Conservation (phyloP, 345 rosid genomes). For the Aquilaria malaccensis region DNA sequence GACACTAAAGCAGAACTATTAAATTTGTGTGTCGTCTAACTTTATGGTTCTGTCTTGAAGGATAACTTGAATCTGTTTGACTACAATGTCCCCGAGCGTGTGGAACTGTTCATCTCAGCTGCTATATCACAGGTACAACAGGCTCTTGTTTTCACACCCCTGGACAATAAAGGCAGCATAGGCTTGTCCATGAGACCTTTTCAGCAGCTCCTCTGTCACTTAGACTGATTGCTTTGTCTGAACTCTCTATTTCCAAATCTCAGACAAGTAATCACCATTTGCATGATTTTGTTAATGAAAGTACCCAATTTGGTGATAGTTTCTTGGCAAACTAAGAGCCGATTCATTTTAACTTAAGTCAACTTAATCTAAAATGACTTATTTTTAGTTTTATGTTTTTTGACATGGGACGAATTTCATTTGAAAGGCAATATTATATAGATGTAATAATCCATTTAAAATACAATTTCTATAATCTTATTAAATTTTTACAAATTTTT, state of each 20-base stretch:
- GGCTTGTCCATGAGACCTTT: neutral
- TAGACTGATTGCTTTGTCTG: neutral
- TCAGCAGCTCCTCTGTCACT: conserved; percentile 4
- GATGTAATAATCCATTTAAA: no score
- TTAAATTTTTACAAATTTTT: no score
- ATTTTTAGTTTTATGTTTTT: no score
- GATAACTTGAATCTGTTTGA: conserved; percentile 40
- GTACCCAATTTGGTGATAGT: neutral
- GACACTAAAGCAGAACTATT: neutral
- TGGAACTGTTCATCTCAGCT: conserved; percentile 43
- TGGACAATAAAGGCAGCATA: neutral
- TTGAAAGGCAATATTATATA: no score
- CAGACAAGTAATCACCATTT: neutral
- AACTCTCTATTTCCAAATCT: neutral
- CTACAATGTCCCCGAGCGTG: conserved; percentile 45
- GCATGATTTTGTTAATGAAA: neutral
- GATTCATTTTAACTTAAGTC: neutral
- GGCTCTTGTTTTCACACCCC: no score
- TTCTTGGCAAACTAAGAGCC: neutral
- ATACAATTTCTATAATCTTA: no score
- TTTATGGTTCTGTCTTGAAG: conserved; percentile 18
- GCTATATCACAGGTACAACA: conserved; percentile 40
- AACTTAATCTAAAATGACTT: neutral
- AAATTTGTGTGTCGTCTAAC: conserved; percentile 5
- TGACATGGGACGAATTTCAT: no score